These are phyloP conservation scores for Astrothelium subdiscretum DNA, from an alignment of 495 filamentous ascomycete genomes.

Conservation along the genomic window DNA sequence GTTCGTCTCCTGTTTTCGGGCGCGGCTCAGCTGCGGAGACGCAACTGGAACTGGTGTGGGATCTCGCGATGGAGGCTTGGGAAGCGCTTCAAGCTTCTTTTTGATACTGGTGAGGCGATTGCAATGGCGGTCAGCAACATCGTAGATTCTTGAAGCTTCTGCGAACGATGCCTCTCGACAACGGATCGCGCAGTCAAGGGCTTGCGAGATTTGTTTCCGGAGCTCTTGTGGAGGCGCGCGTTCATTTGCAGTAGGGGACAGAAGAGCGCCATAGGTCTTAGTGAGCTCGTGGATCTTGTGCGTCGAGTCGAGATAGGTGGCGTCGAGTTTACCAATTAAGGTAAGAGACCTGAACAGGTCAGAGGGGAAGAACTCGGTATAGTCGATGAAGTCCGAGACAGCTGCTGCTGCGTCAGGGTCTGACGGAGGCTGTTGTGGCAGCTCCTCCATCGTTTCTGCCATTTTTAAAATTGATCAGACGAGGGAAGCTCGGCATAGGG, in stretches of 20 bases:
- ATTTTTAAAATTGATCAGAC: slow-evolving; percentile 5
- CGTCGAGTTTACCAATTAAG: slow-evolving; percentile 60
- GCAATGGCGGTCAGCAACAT: slow-evolving; percentile 67
- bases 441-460: slow-evolving; percentile 19
- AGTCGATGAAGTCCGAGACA: slow-evolving; percentile 87
- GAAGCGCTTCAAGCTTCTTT: slow-evolving; percentile 68
- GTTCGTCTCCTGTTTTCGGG: slow-evolving; percentile 28
- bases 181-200: slow-evolving; percentile 60
- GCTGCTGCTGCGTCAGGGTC: slow-evolving; percentile 93
- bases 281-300: slow-evolving; percentile 60
- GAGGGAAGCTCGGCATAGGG: not conserved
- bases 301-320: slow-evolving; percentile 54
- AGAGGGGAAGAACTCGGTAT: slow-evolving; percentile 90
- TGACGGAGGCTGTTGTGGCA: slow-evolving; percentile 29
- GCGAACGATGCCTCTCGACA: slow-evolving; percentile 67
- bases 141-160: slow-evolving; percentile 70
- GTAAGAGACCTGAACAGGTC: slow-evolving; percentile 85
- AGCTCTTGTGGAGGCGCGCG: slow-evolving; percentile 46
- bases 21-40: slow-evolving; percentile 29
- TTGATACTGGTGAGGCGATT: slow-evolving; percentile 66
- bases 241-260: slow-evolving; percentile 41
- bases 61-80: slow-evolving; percentile 57
- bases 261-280: slow-evolving; percentile 60
- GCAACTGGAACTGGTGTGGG: slow-evolving; percentile 45
- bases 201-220: slow-evolving; percentile 63